Conservation (phyloP, 1,284 basidiomycete species). For the Meripilus lineatus region DNA sequence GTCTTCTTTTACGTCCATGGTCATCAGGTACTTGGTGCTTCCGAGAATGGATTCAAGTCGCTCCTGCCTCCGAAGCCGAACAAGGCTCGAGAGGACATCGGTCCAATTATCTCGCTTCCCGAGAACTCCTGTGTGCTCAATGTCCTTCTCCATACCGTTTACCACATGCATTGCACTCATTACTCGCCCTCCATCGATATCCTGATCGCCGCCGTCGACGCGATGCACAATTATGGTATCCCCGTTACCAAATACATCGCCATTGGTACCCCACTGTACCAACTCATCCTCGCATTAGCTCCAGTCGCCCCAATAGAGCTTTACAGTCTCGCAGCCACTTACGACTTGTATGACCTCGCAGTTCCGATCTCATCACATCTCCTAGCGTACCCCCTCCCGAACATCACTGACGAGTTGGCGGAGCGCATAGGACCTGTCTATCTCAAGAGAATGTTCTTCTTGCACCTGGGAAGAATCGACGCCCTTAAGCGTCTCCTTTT, state of each 20-base stretch:
- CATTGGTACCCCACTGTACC: constrained; percentile 25
- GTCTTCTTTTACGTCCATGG: constrained; percentile 59
- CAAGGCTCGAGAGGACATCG: constrained; percentile 20
- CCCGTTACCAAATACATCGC: constrained; percentile 20
- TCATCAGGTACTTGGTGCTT: constrained; percentile 28
- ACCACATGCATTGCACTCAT: constrained; percentile 30
- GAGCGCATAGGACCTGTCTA: constrained; percentile 31
- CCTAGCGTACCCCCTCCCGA: constrained; percentile 27
- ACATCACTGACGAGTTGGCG: constrained; percentile 31
- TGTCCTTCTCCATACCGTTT: constrained; percentile 32
- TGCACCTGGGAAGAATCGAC: constrained; percentile 36
- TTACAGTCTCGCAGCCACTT: constrained; percentile 29
- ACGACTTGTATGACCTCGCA: constrained; percentile 32
- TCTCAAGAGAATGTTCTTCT: constrained; percentile 36
- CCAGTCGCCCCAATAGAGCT: constrained; percentile 31
- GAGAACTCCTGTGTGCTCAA: constrained; percentile 32
- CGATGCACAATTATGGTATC: constrained; percentile 29
- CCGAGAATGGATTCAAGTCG: constrained; percentile 33
- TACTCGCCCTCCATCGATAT: constrained; percentile 29
- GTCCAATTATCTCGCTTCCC: constrained; percentile 27
- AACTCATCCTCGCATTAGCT: constrained; percentile 29
- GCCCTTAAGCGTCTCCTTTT: constrained; percentile 35
- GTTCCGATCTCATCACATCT: constrained; percentile 32
- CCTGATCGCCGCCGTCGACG: constrained; percentile 28
- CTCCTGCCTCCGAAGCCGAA: constrained; percentile 23